Base-by-base conservation (phyloP, 2,329 filamentous ascomycete species). In the Fusarium sambucinum region DNA sequence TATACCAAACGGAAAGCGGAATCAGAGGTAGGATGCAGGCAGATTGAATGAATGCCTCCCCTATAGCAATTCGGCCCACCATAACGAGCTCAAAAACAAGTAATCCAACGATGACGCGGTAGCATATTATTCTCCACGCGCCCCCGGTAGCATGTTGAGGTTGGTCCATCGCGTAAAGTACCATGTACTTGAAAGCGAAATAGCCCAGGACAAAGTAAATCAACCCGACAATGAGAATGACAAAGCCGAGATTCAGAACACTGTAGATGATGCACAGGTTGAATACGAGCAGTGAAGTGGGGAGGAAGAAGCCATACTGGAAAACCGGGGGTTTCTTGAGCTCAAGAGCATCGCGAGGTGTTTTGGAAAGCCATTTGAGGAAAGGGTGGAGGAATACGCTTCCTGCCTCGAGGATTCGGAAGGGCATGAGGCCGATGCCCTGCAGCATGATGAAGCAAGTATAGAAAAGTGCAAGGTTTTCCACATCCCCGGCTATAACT, bases 91-190 rank as follows among this genome's bases (percentile, higher is more conserved):
- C 94, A 75, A 97, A 97, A 41, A 98, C 88, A 4, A 96, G 81
- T 12, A 97, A 81, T 2, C 96, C 96, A 25, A 97, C 83, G 57
- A 98, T 88, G 61, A 97, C 87, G 35, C 96, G 92, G 75, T 96
- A 93, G 80, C 94, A 97, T 66, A 99, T 97, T 86, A 99, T 97
- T 48, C 92, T 91, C 96, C 96, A 99, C 6, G 94, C 94, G 64
- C 91, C 90, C 21, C 96, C 96, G 0, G 95, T 98, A 17, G 94
- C 93, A 76, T 97, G 94, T 75, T 96, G 93, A 17, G 93, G 92
- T 77, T 98, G 95, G 74, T 98, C 94, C 96, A 99, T 99, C 32
- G 96, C 94, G 78, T 99, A 99, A 6, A 99, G 85, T 6, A 99
- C 84, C 82, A 99, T 96, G 80, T 99, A 99, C 78, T 97, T 97